Evolutionary conservation across 352 stramenopile genomes (phyloP).

Genomic region (Globisporangium takayamanum): DNA sequence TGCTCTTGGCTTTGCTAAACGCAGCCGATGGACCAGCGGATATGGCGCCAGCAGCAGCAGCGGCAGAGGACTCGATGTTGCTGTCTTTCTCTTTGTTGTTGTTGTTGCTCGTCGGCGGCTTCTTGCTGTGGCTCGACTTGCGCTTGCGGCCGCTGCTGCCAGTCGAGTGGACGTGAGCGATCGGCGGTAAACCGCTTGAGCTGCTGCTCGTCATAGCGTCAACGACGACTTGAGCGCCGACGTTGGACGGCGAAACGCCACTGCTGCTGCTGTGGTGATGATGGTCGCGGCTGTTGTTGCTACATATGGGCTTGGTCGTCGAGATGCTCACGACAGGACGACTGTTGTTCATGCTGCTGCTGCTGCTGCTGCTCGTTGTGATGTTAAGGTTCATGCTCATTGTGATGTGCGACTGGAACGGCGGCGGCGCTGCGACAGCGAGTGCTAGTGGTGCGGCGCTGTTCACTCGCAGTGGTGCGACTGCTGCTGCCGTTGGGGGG

Average conservation of each 20-base stretch:
- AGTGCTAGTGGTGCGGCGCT: neutral
- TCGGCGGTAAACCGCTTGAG: neutral
- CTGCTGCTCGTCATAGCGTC: neutral
- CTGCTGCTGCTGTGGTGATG: conserved; percentile 1
- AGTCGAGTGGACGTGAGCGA: neutral
- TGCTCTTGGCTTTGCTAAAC: conserved; percentile 7
- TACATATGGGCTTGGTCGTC: conserved; percentile 2
- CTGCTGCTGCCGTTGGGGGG: too few species aligned
- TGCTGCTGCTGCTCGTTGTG: conserved; percentile 9
- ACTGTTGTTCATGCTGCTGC: conserved; percentile 12
- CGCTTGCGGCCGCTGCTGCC: conserved; percentile 9
- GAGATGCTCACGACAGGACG: conserved; percentile 12
- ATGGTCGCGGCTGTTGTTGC: neutral
- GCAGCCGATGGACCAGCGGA: neutral
- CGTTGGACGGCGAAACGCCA: neutral
- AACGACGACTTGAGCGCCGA: neutral
- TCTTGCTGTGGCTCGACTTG: conserved; percentile 16
- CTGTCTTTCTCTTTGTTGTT: conserved; percentile 13
- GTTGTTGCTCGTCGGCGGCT: conserved; percentile 5
- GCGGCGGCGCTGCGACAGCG: neutral
- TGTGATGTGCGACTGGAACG: conserved; percentile 17
- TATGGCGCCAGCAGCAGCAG: neutral
- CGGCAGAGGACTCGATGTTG: conserved; percentile 1
- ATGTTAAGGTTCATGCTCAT: conserved; percentile 22
- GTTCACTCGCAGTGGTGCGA: neutral